Evolutionary conservation across 2,329 filamentous ascomycete genomes (phyloP).

Genomic region (Aspergillus aculeatus): DNA sequence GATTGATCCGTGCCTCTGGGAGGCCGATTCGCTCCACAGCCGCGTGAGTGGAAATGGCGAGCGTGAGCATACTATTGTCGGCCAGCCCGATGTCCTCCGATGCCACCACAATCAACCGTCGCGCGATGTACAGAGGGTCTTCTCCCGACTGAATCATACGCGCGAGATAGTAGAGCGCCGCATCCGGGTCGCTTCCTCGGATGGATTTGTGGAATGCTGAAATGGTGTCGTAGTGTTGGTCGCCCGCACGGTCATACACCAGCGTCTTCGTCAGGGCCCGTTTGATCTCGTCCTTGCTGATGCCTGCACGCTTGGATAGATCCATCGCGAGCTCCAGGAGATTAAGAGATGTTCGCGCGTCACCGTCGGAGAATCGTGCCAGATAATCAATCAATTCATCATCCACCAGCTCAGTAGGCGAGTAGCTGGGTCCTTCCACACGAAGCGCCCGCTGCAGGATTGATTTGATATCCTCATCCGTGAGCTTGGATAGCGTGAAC

Average conservation of each 20-base stretch:
- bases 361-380: constrained; percentile 82
- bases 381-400: constrained; percentile 77
- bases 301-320: constrained; percentile 62
- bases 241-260: constrained; percentile 90
- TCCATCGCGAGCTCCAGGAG: constrained; percentile 86
- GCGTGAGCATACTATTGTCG: constrained; percentile 75
- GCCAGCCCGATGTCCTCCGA: constrained; percentile 92
- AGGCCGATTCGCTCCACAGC: constrained; percentile 92
- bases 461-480: constrained; percentile 65
- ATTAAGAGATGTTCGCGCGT: constrained; percentile 89
- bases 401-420: constrained; percentile 62
- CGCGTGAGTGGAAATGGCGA: constrained; percentile 82
- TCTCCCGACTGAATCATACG: constrained; percentile 95
- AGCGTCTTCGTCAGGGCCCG: constrained; percentile 82
- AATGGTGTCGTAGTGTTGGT: constrained; percentile 97
- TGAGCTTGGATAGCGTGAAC: constrained; percentile 78
- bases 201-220: constrained; percentile 96
- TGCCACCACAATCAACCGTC: constrained; percentile 90
- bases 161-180: constrained; percentile 88
- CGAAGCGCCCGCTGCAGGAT: constrained; percentile 76
- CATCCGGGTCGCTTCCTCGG: constrained; percentile 81
- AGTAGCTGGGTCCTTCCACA: constrained; percentile 56
- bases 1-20: constrained; percentile 88
- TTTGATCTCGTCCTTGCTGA: constrained; percentile 77
- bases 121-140: constrained; percentile 87